Conservation (phyloP, 345 rosid species). For the Syzygium aqueum region DNA sequence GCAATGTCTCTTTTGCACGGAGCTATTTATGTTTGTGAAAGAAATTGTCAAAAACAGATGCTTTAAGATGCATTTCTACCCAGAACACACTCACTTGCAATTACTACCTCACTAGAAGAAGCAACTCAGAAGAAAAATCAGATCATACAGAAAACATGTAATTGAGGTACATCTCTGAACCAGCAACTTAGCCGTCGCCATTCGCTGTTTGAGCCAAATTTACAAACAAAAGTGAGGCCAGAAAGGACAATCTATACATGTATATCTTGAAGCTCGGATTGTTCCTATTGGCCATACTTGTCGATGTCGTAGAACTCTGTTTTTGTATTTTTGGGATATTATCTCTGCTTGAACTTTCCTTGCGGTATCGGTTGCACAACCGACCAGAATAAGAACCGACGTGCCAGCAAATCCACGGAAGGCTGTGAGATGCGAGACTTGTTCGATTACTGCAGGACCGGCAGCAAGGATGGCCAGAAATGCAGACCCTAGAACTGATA, state of each 20-base stretch:
- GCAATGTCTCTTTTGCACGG: not conserved
- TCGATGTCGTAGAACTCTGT: conserved; percentile 77
- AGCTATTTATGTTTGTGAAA: not conserved
- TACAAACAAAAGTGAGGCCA: not conserved
- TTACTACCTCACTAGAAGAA: not conserved
- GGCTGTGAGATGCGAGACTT: conserved; percentile 86
- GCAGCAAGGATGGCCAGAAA: conserved; percentile 91
- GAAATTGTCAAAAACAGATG: not conserved
- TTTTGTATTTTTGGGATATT: conserved; percentile 91
- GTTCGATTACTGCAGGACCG: conserved; percentile 92
- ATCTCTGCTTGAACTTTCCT: conserved; percentile 96
- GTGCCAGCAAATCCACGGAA: conserved; percentile 98
- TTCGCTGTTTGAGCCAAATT: not conserved
- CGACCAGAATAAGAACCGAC: conserved; percentile 94
- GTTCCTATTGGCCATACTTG: conserved; percentile 20
- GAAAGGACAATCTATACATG: not conserved
- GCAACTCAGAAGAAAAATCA: not conserved
- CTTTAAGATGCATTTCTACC: not conserved
- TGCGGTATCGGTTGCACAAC: conserved; percentile 97
- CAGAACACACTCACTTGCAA: not conserved
- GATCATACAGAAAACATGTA: not conserved
- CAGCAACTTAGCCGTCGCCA: not conserved
- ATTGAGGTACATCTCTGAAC: not conserved
- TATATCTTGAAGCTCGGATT: not conserved
- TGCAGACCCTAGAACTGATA: conserved; percentile 85